Conservation (phyloP, 1,139 yeast species). For the Geotrichum histeridarum region DNA sequence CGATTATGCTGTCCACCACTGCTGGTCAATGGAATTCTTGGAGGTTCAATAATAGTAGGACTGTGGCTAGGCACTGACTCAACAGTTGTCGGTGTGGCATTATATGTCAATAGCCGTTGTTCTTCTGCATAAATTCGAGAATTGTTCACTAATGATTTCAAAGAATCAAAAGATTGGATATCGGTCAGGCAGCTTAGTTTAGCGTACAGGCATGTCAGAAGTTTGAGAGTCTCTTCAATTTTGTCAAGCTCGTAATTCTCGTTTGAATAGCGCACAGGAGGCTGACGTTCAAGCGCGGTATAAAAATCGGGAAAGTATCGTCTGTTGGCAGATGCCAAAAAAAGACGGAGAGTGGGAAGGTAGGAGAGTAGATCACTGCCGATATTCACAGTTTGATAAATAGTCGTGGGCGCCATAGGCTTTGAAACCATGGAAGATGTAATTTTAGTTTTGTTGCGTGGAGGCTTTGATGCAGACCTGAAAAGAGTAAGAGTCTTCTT, state of each 20-base stretch:
- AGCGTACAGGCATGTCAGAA: conserved; percentile 1
- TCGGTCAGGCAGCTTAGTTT: conserved; percentile 4
- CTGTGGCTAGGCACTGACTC: too few species aligned
- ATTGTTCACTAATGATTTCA: background rate
- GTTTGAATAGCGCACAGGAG: background rate
- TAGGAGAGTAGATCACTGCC: background rate
- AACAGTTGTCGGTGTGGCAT: too few species aligned
- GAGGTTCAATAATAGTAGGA: background rate
- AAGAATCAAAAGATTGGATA: conserved; percentile 5
- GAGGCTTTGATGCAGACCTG: conserved; percentile 7
- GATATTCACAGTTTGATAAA: background rate
- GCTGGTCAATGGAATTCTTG: background rate
- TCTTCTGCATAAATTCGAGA: background rate
- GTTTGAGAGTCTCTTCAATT: conserved; percentile 1
- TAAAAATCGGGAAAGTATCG: background rate
- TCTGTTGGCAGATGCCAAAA: background rate
- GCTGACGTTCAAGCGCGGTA: background rate
- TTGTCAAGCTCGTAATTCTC: background rate
- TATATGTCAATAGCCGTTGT: too few species aligned
- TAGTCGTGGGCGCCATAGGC: background rate
- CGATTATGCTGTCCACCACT: background rate
- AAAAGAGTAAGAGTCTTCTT: conserved; percentile 1
- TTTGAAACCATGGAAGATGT: background rate
- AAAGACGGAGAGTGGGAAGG: background rate
- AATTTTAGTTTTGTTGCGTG: background rate